phyloP scores from a whole-genome alignment of 371 early-diverging fungal genomes.

The Actinomortierella wolfii region DNA sequence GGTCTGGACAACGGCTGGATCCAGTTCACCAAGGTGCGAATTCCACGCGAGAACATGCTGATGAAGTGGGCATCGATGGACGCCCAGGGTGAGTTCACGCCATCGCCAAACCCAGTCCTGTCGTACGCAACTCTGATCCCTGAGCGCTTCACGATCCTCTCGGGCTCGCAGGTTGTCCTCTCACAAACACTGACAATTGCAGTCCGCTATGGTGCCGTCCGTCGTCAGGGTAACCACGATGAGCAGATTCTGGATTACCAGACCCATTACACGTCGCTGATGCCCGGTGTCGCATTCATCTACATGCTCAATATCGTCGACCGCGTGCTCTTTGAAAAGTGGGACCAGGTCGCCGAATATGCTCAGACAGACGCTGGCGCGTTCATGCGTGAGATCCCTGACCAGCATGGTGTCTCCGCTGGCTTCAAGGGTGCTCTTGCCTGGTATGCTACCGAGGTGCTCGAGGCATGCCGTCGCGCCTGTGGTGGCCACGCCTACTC shows the following conservation, averaged over 20 bases:
- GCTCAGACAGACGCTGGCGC: constrained; percentile 45
- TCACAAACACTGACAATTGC: constrained; percentile 68
- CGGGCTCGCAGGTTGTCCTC: constrained; percentile 47
- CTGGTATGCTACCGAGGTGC: constrained; percentile 64
- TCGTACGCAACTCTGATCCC: constrained; percentile 72
- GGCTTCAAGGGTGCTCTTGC: constrained; percentile 58
- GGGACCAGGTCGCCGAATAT: constrained; percentile 37
- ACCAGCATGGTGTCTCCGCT: constrained; percentile 66
- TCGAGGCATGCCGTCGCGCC: constrained; percentile 62
- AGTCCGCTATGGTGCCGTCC: constrained; percentile 67
- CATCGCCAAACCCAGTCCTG: constrained; percentile 61
- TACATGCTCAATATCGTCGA: constrained; percentile 54
- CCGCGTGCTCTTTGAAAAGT: constrained; percentile 29
- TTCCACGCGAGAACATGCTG: constrained; percentile 86
- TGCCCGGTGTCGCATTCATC: constrained; percentile 64
- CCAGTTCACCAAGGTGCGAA: constrained; percentile 85
- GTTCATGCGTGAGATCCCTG: constrained; percentile 60
- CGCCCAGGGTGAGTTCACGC: constrained; percentile 62
- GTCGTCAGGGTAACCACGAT: constrained; percentile 68
- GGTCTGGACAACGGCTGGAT: constrained; percentile 95
- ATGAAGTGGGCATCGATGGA: constrained; percentile 68
- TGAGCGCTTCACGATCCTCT: constrained; percentile 59
- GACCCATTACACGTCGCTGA: constrained; percentile 60
- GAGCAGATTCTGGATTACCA: constrained; percentile 76
- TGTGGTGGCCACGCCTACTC: constrained; percentile 71